A percentile compares a stretch with the other conserved stretches of the same genome.
Conservation (phyloP, 192 early-diverging fungal genomes). For the Coemansia sp. region DNA sequence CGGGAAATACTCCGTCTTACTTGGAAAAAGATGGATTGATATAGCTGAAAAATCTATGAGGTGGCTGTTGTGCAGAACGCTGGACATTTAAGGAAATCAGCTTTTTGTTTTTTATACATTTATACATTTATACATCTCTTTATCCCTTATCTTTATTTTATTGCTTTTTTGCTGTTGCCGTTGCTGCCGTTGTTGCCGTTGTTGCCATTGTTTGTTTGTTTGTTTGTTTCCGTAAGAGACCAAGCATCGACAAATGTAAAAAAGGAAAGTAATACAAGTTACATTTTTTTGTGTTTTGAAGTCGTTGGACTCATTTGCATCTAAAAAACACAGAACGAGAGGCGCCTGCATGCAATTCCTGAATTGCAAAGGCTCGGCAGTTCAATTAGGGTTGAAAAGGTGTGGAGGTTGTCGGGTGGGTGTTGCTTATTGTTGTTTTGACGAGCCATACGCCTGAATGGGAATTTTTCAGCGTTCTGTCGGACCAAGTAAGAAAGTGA, state of each 20-base stretch:
- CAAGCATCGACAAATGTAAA: no score
- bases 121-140: no score
- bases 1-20: constrained; percentile 72
- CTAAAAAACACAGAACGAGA: neutral
- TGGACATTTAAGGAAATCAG: no score
- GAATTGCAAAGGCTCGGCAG: neutral
- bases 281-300: neutral
- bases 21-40: constrained; percentile 30
- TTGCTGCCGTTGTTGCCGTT: no score
- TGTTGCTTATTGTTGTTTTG: neutral
- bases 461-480: neutral
- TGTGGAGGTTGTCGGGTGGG: neutral
- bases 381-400: neutral
- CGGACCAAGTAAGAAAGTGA: no score
- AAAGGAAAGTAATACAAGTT: neutral
- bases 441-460: no score
- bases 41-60: neutral
- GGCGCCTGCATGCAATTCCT: constrained; percentile 14
- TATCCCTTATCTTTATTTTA: no score
- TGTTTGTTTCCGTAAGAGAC: no score
- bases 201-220: no score
- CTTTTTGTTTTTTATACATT: no score
- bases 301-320: neutral
- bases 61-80: neutral
- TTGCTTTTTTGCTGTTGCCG: neutral